Percentiles rank a stretch among this genome's conserved stretches.
phyloP scores from a whole-genome alignment of 495 filamentous ascomycete species.

The Penicillium simplicissimum region DNA sequence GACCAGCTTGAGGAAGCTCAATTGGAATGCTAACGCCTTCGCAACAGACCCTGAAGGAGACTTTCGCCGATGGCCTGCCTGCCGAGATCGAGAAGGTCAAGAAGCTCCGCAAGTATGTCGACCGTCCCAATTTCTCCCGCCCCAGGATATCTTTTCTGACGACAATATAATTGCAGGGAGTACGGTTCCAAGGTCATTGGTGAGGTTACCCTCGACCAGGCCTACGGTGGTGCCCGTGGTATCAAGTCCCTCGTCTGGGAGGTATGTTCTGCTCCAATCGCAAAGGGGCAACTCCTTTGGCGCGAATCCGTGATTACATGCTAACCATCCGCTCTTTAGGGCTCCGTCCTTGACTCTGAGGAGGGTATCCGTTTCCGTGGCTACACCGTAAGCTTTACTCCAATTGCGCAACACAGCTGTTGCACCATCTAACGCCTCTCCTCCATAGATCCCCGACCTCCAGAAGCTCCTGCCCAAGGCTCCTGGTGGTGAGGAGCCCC shows the following conservation, averaged over 20 bases:
- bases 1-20: conserved; percentile 11
- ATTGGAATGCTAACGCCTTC: conserved; percentile 26
- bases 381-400: conserved; percentile 65
- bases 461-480: conserved; percentile 96
- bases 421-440: conserved; percentile 20
- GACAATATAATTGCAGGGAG: conserved; percentile 59
- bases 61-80: conserved; percentile 92
- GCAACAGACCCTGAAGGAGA: conserved; percentile 89
- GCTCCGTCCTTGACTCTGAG: conserved; percentile 95
- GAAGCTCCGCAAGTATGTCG: conserved; percentile 84
- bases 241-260: conserved; percentile 99
- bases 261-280: conserved; percentile 39
- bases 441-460: conserved; percentile 86
- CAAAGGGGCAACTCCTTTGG: not conserved
- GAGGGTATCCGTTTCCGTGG: conserved; percentile 99
- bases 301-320: not conserved
- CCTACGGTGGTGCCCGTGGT: conserved; percentile 97
- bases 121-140: not conserved
- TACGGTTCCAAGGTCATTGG: conserved; percentile 92
- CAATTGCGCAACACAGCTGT: not conserved
- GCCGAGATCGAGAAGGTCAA: conserved; percentile 99
- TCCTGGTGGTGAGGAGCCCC: conserved; percentile 90
- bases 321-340: conserved; percentile 44
- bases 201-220: conserved; percentile 98
- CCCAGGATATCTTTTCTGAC: conserved; percentile 6